A percentile compares a stretch with the other conserved stretches of the same genome.
phyloP scores from a whole-genome alignment of 257 asterid species.

The Avicennia marina region DNA sequence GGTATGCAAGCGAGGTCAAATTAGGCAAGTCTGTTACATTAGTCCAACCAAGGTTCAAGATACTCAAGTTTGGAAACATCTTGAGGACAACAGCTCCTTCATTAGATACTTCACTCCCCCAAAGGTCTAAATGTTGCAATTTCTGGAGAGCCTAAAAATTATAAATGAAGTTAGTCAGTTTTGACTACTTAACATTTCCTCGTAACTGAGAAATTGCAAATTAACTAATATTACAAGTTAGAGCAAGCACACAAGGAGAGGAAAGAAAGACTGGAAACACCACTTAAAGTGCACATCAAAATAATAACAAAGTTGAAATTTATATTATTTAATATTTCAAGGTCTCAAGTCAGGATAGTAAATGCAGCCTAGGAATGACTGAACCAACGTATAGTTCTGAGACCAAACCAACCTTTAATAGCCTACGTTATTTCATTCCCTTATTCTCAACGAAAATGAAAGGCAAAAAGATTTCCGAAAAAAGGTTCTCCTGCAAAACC shows the following conservation, averaged over 20 bases:
- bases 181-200: neutral
- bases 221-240: neutral
- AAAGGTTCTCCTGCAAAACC: neutral
- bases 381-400: neutral
- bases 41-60: constrained; percentile 84
- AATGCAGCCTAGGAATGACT: neutral
- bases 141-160: constrained; percentile 52
- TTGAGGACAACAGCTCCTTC: constrained; percentile 50
- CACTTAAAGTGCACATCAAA: constrained; percentile 6
- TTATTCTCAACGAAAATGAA: constrained; percentile 4
- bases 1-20: constrained; percentile 50
- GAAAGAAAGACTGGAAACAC: neutral
- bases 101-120: constrained; percentile 81
- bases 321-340: neutral
- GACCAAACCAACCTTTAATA: too few species aligned
- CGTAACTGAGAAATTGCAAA: constrained; percentile 7
- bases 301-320: neutral
- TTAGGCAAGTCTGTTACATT: constrained; percentile 56
- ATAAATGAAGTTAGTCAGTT: constrained; percentile 12
- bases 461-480: neutral
- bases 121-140: constrained; percentile 70
- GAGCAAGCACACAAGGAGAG: neutral
- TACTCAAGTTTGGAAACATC: constrained; percentile 54
- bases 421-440: neutral
- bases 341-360: too few species aligned